phyloP scores from a whole-genome alignment of 345 rosid species.

The Dipteronia dyeriana region DNA sequence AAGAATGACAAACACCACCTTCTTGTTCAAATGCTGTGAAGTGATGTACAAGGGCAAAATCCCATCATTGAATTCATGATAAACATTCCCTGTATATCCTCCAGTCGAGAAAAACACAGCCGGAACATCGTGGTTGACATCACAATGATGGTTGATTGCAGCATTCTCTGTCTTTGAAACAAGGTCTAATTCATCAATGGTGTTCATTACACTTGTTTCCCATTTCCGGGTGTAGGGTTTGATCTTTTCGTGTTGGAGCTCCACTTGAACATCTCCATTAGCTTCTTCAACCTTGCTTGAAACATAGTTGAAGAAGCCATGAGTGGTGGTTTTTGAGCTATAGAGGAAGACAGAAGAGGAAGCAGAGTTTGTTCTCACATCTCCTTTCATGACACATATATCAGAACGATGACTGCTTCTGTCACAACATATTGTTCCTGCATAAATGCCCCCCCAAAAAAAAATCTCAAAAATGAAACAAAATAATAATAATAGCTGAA shows the following conservation, averaged over 20 bases:
- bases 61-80: conserved; percentile 88
- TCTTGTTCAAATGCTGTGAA: conserved; percentile 64
- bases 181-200: conserved; percentile 64
- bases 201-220: conserved; percentile 74
- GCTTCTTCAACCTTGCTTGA: conserved; percentile 20
- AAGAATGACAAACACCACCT: conserved; percentile 74
- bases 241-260: conserved; percentile 54
- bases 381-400: conserved; percentile 77
- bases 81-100: conserved; percentile 80
- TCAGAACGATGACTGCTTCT: conserved; percentile 66
- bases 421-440: conserved; percentile 84
- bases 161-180: conserved; percentile 33
- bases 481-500: background rate
- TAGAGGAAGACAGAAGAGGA: conserved; percentile 69
- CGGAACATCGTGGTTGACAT: conserved; percentile 62
- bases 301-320: conserved; percentile 18
- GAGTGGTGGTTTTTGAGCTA: conserved; percentile 25
- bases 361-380: conserved; percentile 58
- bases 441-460: conserved; percentile 16
- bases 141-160: conserved; percentile 36
- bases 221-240: conserved; percentile 87
- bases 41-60: conserved; percentile 77
- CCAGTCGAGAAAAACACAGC: conserved; percentile 84
- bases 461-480: background rate
- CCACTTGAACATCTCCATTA: background rate